Conservation (phyloP, 176 grass and related monocot species). For the Pharus latifolius region DNA sequence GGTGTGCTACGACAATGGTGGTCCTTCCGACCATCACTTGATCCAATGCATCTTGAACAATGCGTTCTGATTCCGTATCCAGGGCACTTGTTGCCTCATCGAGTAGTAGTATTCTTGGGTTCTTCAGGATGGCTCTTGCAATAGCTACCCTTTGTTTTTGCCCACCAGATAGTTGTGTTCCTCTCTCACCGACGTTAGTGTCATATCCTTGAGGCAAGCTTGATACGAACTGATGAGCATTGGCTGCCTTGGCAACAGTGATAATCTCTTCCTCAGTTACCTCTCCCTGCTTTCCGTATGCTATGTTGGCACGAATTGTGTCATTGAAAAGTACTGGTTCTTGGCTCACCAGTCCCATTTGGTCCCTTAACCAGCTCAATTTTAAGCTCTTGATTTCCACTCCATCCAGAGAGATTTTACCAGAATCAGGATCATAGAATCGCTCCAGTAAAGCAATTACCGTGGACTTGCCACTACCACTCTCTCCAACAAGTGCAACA, state of each 20-base stretch:
- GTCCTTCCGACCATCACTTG: constrained; percentile 28
- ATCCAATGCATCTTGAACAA: constrained; percentile 42
- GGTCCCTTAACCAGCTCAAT: constrained; percentile 50
- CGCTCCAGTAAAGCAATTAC: constrained; percentile 56
- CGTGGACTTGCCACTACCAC: constrained; percentile 72
- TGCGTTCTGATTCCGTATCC: constrained; percentile 43
- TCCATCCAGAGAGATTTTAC: constrained; percentile 45
- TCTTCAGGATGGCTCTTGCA: constrained; percentile 45
- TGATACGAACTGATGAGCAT: constrained; percentile 42
- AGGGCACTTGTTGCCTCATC: constrained; percentile 50
- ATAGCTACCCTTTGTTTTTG: constrained; percentile 55
- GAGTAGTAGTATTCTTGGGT: constrained; percentile 41
- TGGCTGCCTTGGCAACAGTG: constrained; percentile 20
- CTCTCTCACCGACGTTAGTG: constrained; percentile 40
- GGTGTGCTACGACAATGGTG: constrained; percentile 47
- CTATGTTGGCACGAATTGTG: constrained; percentile 50
- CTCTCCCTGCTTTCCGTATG: constrained; percentile 33
- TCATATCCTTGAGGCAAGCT: constrained; percentile 36
- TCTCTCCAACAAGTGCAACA: constrained; percentile 58
- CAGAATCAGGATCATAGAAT: constrained; percentile 49
- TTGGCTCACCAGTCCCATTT: constrained; percentile 62
- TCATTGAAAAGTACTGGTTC: constrained; percentile 48
- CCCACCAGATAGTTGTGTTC: constrained; percentile 45
- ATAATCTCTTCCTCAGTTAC: constrained; percentile 37
- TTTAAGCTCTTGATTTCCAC: constrained; percentile 24